Evolutionary conservation across 2,329 filamentous ascomycete species (phyloP), one percentile per base, ranked within the genome.

Genomic region (Cadophora sp.): DNA sequence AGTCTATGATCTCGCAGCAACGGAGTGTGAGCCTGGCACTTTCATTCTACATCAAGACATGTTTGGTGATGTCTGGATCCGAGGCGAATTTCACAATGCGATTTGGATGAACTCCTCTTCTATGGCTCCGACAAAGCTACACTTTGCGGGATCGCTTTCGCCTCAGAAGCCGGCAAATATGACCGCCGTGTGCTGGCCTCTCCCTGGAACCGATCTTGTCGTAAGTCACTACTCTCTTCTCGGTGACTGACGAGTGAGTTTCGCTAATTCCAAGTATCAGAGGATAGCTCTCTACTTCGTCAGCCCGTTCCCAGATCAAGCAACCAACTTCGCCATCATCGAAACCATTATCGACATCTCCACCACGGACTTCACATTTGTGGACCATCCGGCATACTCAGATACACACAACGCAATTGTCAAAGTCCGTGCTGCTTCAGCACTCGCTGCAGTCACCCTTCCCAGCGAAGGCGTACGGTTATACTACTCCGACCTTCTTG

Each of bases 1-100:
- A 43, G n/a, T 56, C 27, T 56, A 56, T 31, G 53, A 56, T 56
- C 27, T 56, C 9, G 14, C 53, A 31, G 53, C 53, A 56, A 34
- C 53, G 3, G 53, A 56, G 27, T 56, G 53, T 56, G 53, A 34
- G n/a, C 27, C 53, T 27, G 53, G 53, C 19, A 56, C 53, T 34
- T 56, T 56, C 27, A 22, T 56, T 31, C 19, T 56, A 8, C 27
- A 56, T 8, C 53, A 56, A 27, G 53, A 56, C 9, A 34, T 56
- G 53, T n/a, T 22, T 34, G 53, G 53, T 5, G 29, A 22, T 6
- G 11, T 56, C 29, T 56, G 53, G 53, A 19, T 56, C 16, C 53
- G n/a, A 56, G 53, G 27, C 12, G 29, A 56, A 19, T n/a, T 34
- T 9, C 53, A 56, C 7, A n/a, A 34, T n/a, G 5, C 53, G 14